Base-by-base conservation (phyloP, 805 yeast genomes). In the Starmerella geochares region DNA sequence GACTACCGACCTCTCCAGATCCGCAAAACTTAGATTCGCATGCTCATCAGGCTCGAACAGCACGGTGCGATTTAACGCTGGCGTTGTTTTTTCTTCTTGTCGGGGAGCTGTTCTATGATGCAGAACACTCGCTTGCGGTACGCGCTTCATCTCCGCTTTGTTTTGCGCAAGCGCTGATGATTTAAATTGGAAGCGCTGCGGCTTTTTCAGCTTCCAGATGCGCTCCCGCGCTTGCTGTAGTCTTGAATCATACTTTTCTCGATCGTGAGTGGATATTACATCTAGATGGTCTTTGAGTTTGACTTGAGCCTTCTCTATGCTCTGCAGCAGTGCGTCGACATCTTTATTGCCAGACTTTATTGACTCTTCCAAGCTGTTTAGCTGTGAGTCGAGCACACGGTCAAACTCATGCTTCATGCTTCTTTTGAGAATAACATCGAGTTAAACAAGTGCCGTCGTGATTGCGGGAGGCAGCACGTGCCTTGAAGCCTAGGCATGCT, bases 1-100 rank as follows among this genome's bases (percentile, higher is more conserved):
- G 3, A 62, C 50, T 6, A 55, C 49, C 13, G 62, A 54, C 41
- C 43, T 37, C 13, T 31, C n/a, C 11, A 61, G 24, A 21, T 58
- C 46, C 21, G 48, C 33, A 10, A 62, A 25, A 14, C 47, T 48
- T 19, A 46, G 50, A 11, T 54, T 51, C 9, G 45, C 10, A 11
- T 24, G 40, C 5, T 32, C 19, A 6, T n/a, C 17, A n/a, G 42
- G 32, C 33, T 40, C 33, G 24, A 40, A 27, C 2, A 27, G 5
- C 5, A 27, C 21, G 4, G 16, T 27, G n/a, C 39, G 39, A 2
- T 19, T 19, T n/a, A 20, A 6, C 1, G 5, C 23, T 33, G 37
- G 10, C 32, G 32, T 6, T 29, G 11, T 11, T 13, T 2, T 29
- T 13, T 9, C n/a, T n/a, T n/a, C n/a, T n/a, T n/a, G n/a, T 25